Percentiles rank a stretch among this genome's conserved stretches.
phyloP scores from a whole-genome alignment of 2,329 filamentous ascomycete genomes.

The Colletotrichum sp. region DNA sequence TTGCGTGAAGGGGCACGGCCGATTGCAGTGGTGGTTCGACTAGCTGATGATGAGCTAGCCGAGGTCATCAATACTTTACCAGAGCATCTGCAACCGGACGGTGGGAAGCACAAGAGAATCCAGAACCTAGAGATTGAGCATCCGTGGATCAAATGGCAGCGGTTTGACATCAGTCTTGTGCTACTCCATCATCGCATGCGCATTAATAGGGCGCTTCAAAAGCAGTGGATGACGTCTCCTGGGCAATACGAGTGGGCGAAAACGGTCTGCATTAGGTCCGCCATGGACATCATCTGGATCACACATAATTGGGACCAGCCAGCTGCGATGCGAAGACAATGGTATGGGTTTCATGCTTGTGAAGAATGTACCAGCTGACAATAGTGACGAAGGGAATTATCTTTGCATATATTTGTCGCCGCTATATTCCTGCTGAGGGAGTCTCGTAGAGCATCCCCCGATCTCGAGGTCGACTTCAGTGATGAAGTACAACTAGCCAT shows the following conservation, averaged over 20 bases:
- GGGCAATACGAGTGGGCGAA: slow-evolving; percentile 5
- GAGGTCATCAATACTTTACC: slow-evolving; percentile 20
- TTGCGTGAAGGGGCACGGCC: background rate
- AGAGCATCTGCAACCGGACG: slow-evolving; percentile 12
- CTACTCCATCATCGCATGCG: slow-evolving; percentile 13
- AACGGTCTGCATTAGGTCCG: slow-evolving; percentile 1
- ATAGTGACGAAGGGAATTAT: background rate
- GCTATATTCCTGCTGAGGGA: slow-evolving; percentile 6
- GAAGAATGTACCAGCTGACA: background rate
- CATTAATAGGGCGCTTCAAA: slow-evolving; percentile 10
- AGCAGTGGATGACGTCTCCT: background rate
- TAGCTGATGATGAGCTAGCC: slow-evolving; percentile 9
- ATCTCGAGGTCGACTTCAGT: background rate
- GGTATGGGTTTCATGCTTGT: background rate
- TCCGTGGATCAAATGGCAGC: slow-evolving; percentile 19
- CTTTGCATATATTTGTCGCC: slow-evolving; percentile 6
- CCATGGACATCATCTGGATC: slow-evolving; percentile 13
- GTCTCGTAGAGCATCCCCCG: background rate
- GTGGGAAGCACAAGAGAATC: background rate
- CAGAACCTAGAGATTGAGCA: background rate
- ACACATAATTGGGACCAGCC: slow-evolving; percentile 15
- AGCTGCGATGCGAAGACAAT: slow-evolving; percentile 6
- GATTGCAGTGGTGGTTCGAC: background rate
- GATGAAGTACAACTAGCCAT: slow-evolving; percentile 1
- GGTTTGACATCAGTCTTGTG: slow-evolving; percentile 18